phyloP scores from a whole-genome alignment of 306 rosid species.

The Trifolium subterraneum region DNA sequence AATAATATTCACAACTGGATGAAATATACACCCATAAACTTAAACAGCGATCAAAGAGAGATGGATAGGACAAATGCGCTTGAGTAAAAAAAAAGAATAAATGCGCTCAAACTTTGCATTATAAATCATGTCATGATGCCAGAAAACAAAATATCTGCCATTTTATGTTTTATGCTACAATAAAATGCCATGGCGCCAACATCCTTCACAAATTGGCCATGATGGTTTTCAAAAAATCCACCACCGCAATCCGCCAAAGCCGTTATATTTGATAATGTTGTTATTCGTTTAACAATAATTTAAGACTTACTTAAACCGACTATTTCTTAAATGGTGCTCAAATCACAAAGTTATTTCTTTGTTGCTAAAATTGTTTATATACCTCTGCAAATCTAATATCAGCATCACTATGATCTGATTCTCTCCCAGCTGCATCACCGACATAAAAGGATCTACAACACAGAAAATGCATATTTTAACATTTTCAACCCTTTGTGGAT shows the following conservation, averaged over 20 bases:
- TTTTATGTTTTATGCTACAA: neutral
- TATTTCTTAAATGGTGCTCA: slow-evolving; percentile 17
- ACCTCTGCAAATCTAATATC: slow-evolving; percentile 92
- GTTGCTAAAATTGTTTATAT: slow-evolving; percentile 32
- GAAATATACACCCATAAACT: slow-evolving; percentile 12
- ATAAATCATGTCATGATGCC: neutral
- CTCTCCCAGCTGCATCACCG: slow-evolving; percentile 97
- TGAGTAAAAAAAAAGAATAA: no score
- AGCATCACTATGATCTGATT: slow-evolving; percentile 84
- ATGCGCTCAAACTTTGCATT: neutral
- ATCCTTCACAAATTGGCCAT: neutral
- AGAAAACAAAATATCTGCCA: neutral
- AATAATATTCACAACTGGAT: slow-evolving; percentile 13
- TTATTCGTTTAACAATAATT: neutral
- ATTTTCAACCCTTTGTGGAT: slow-evolving; percentile 23
- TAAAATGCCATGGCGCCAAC: neutral
- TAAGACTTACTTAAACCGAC: neutral
- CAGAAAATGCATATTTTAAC: slow-evolving; percentile 30
- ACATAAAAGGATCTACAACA: slow-evolving; percentile 83
- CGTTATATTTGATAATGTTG: neutral
- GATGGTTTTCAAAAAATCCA: neutral
- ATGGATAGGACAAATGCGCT: neutral
- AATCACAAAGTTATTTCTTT: slow-evolving; percentile 22
- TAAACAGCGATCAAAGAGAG: neutral
- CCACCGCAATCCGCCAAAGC: neutral